Evolutionary conservation across 2,329 filamentous ascomycete species (phyloP).

Genomic region (Rutstroemia sp.): DNA sequence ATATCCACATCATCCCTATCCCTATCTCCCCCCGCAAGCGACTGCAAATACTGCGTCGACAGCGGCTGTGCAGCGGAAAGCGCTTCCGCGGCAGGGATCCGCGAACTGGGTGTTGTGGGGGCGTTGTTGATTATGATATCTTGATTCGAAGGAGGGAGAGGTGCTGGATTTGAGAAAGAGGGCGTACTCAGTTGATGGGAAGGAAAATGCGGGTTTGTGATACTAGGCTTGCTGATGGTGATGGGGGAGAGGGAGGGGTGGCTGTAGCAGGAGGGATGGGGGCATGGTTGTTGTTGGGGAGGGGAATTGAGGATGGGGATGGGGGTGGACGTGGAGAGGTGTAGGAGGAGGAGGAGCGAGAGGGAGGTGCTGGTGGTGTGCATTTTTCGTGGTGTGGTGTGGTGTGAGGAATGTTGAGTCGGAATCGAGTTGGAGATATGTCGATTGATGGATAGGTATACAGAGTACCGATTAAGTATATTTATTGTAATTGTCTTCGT

Average conservation of each 20-base stretch:
- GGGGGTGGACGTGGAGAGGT: constrained; percentile 14
- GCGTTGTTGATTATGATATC: constrained; percentile 13
- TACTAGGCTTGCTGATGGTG: not conserved
- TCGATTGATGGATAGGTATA: no score
- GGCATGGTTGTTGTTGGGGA: not conserved
- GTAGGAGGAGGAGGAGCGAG: constrained; percentile 12
- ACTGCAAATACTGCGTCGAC: constrained; percentile 19
- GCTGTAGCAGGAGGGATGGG: no score
- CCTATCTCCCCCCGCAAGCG: constrained; percentile 11
- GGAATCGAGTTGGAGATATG: no score
- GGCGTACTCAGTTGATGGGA: constrained; percentile 15
- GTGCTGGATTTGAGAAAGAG: not conserved
- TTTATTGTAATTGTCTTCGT: no score
- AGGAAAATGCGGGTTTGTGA: constrained; percentile 21
- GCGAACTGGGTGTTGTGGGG: constrained; percentile 18
- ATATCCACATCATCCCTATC: not conserved
- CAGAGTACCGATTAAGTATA: no score
- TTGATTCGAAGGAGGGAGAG: not conserved
- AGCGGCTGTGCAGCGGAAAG: constrained; percentile 20
- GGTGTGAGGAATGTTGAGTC: not conserved
- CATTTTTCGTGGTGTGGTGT: constrained; percentile 2
- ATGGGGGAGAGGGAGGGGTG: not conserved
- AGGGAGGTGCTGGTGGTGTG: constrained; percentile 2
- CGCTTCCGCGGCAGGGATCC: constrained; percentile 16
- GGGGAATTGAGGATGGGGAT: not conserved